A percentile compares a stretch with the other conserved stretches of the same genome.
Conservation (phyloP, 768 basidiomycete genomes). For the Kwoniella dejecticola region DNA sequence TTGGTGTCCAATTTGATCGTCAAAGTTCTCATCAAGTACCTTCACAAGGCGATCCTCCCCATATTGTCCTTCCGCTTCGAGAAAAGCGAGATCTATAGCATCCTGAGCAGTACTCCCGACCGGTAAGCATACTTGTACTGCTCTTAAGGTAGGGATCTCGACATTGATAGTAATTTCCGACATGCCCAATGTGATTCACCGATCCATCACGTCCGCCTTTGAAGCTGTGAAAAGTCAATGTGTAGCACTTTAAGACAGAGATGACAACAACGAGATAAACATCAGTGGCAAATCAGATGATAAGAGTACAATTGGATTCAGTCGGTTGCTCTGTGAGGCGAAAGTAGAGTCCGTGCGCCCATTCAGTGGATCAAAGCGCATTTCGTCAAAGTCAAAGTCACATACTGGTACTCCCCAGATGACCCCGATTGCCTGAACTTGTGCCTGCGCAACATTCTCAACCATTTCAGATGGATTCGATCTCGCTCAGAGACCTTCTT, state of each 20-base stretch:
- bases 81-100: constrained; percentile 9
- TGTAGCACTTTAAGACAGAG: too few species aligned
- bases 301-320: too few species aligned
- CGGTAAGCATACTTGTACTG: not conserved
- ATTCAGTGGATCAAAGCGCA: constrained; percentile 1
- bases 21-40: not conserved
- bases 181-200: not conserved
- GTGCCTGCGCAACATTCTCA: too few species aligned
- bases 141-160: constrained; percentile 3
- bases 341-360: not conserved
- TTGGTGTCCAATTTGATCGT: not conserved
- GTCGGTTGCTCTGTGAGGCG: too few species aligned
- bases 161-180: constrained; percentile 8
- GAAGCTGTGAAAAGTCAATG: too few species aligned
- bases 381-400: too few species aligned
- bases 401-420: too few species aligned
- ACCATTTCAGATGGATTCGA: too few species aligned
- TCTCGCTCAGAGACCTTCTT: too few species aligned
- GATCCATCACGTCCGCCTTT: not conserved
- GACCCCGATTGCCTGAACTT: too few species aligned
- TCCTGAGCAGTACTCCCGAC: constrained; percentile 2
- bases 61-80: constrained; percentile 7
- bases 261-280: too few species aligned
- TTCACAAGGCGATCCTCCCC: not conserved
- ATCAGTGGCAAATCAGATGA: too few species aligned